A percentile compares a stretch with the other conserved stretches of the same genome.
These are phyloP conservation scores for California macrophylla DNA, from an alignment of 441 rosid species.

Conservation along the genomic window DNA sequence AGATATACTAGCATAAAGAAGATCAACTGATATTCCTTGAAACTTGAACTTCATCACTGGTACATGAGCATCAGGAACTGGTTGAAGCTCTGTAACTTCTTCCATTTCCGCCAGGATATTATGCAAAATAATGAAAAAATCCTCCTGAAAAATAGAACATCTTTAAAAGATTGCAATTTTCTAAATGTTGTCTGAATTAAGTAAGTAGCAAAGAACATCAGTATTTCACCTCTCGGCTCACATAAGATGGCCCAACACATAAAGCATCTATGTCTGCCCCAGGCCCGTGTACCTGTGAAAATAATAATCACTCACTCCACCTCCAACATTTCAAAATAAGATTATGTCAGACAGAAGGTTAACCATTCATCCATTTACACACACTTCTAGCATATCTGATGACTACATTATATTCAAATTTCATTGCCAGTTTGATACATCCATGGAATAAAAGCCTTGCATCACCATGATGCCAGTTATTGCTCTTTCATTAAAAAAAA, in stretches of 20 bases:
- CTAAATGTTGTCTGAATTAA: not conserved
- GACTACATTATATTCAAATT: not conserved
- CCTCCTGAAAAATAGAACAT: slow-evolving; percentile 30
- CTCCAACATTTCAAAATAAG: not conserved
- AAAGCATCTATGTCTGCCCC: slow-evolving; percentile 57
- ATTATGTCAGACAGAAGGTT: too few relatives aligned
- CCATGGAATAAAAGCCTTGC: not conserved
- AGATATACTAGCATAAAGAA: slow-evolving; percentile 57
- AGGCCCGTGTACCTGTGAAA: slow-evolving; percentile 57
- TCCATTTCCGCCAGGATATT: slow-evolving; percentile 43
- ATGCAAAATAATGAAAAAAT: slow-evolving; percentile 50
- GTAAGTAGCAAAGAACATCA: not conserved
- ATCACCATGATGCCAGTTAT: not conserved
- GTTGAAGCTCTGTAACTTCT: slow-evolving; percentile 58
- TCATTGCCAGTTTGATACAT: not conserved
- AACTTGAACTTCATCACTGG: slow-evolving; percentile 70
- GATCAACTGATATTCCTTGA: slow-evolving; percentile 54
- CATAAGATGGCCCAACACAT: slow-evolving; percentile 65
- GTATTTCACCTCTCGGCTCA: slow-evolving; percentile 47
- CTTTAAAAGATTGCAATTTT: not conserved
- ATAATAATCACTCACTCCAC: not conserved
- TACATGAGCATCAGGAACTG: slow-evolving; percentile 72
- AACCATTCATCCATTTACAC: too few relatives aligned
- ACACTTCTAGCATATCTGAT: too few relatives aligned
- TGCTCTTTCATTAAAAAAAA: not conserved